Percentiles rank a stretch among this genome's conserved stretches.
These are phyloP conservation scores for Aureobasidium melanogenum DNA, from an alignment of 2,329 filamentous ascomycete genomes.

Conservation along the genomic window DNA sequence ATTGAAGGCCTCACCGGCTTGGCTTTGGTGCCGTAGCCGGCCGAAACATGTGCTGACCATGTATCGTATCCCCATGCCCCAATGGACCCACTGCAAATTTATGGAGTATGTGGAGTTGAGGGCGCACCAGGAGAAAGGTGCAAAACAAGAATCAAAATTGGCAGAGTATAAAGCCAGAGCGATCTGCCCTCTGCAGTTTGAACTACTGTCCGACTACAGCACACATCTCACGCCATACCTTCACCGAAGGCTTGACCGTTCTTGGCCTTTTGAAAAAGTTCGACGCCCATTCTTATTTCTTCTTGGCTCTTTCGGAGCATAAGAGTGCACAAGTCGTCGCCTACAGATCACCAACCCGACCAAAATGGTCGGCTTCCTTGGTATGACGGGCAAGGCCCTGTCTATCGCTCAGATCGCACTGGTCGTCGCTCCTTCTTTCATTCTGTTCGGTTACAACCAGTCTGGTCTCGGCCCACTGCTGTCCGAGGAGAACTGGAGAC, in stretches of 20 bases:
- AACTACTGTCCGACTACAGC: slow-evolving; percentile 4
- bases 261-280: slow-evolving; percentile 1
- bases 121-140: neutral
- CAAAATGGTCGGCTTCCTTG: slow-evolving; percentile 12
- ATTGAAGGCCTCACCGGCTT: neutral
- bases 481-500: slow-evolving; percentile 30
- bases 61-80: slow-evolving; percentile 2
- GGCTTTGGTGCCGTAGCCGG: slow-evolving; percentile 4
- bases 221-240: neutral
- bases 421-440: slow-evolving; percentile 34
- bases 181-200: slow-evolving; percentile 7
- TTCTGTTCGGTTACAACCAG: slow-evolving; percentile 46
- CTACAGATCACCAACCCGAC: neutral
- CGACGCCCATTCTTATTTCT: slow-evolving; percentile 5
- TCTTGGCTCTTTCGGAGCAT: neutral
- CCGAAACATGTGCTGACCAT: slow-evolving; percentile 8
- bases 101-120: slow-evolving; percentile 11
- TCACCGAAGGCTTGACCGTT: neutral
- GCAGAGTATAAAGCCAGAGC: slow-evolving; percentile 5
- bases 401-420: slow-evolving; percentile 25
- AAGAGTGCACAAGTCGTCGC: neutral
- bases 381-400: slow-evolving; percentile 18
- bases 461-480: slow-evolving; percentile 42
- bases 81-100: slow-evolving; percentile 10
- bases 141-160: neutral